Base-by-base conservation (phyloP, 169 alveolate genomes). In the Plasmodium reichenowi region DNA sequence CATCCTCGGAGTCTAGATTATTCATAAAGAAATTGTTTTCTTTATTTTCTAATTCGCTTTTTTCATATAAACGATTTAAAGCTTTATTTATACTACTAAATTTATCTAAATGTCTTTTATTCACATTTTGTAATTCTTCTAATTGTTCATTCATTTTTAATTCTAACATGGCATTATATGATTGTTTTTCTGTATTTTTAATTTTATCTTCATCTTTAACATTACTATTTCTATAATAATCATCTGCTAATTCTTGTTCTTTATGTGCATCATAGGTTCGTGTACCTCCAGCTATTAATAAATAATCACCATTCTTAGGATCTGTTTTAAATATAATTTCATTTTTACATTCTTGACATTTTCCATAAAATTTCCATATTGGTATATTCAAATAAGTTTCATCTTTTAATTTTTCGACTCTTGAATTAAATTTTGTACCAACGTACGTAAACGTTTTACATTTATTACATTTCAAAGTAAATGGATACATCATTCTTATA, bases 401-500 rank as follows among this genome's bases (percentile, higher is more conserved):
- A 54, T 97, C 98, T 88, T 88, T 91, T 60, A 97, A 95, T 66
- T 98, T 97, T 93, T 98, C 99, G 66, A 95, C 98, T 58, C 97
- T 88, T 66, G 97, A 94, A 94, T 99, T 99, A 93, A 98, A 98
- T 94, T 99, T 99, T 48, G 99, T 99, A n/a, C 99, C 99, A 56
- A 99, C 98, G 87, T 98, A 98, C 24, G 98, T 96, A 93, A 97
- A 98, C 67, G 96, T 97, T 2, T 98, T 97, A 92, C 99, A 99
- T 56, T 98, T 96, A 66, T 96, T 97, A 92, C 99, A 99, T 67
- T 98, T 93, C 64, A 97, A 93, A 13, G 99, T 97, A 96, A 99
- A 98, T 15, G 99, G 99, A 58, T 97, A 97, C 99, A 99, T 97
- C 99, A 98, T 98, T 72, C 99, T 96, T 10, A 98, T 98, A 88